Percentiles rank a stretch among this genome's conserved stretches.
These are phyloP conservation scores for Vaccinium myrtillus DNA, from an alignment of 148 eudicot genomes.

Conservation along the genomic window DNA sequence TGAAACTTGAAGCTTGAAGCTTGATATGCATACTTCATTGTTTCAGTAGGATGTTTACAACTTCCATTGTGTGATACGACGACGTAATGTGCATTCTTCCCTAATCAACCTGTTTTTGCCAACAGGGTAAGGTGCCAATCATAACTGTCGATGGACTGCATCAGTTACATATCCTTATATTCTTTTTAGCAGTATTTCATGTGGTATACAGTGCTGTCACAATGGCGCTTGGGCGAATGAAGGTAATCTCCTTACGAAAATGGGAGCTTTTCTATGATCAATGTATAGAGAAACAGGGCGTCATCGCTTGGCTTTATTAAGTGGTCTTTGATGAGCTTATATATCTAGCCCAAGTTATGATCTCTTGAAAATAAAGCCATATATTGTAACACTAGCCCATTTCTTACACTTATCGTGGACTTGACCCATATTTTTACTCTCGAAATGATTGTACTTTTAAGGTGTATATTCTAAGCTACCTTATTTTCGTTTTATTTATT, in stretches of 20 bases:
- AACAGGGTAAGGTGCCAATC: constrained; percentile 53
- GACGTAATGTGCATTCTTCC: neutral
- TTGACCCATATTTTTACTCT: too few relatives aligned
- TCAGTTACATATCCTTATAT: constrained; percentile 89
- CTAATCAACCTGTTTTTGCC: neutral
- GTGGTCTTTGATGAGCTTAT: too few relatives aligned
- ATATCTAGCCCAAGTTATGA: too few relatives aligned
- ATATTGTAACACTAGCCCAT: too few relatives aligned
- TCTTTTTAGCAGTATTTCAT: constrained; percentile 83
- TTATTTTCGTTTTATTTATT: too few relatives aligned
- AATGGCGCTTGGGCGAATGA: constrained; percentile 81
- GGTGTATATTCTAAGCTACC: too few relatives aligned
- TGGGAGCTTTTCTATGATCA: too few relatives aligned
- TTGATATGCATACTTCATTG: neutral
- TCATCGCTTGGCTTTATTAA: too few relatives aligned
- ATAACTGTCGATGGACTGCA: constrained; percentile 70
- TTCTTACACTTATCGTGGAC: too few relatives aligned
- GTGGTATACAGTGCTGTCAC: constrained; percentile 79
- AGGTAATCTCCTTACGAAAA: constrained; percentile 41
- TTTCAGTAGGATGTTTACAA: neutral
- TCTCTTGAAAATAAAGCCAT: too few relatives aligned
- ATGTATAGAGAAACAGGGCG: too few relatives aligned
- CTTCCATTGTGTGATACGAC: neutral
- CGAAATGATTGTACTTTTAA: too few relatives aligned
- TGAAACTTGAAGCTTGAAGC: constrained; percentile 1